Conservation (phyloP, 495 filamentous ascomycete species). For the Penicillium paradoxum region DNA sequence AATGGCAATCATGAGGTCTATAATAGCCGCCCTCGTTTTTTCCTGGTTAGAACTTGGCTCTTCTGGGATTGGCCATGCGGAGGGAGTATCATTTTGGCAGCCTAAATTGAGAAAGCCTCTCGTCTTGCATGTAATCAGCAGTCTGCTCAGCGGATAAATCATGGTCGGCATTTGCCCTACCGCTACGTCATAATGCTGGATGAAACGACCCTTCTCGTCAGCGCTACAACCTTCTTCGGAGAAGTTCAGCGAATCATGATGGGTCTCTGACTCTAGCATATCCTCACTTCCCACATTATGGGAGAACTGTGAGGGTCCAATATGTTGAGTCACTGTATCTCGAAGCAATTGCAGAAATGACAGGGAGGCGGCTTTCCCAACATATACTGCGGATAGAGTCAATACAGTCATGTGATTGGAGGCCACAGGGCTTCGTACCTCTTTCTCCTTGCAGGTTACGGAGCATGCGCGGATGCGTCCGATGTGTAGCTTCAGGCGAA, state of each 20-base stretch:
- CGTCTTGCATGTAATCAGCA: slow-evolving; percentile 17
- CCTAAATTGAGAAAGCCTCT: slow-evolving; percentile 31
- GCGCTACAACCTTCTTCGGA: slow-evolving; percentile 20
- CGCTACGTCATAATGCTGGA: slow-evolving; percentile 26
- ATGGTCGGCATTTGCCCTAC: slow-evolving; percentile 19
- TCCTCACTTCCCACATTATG: slow-evolving; percentile 37
- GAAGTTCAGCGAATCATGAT: slow-evolving; percentile 24
- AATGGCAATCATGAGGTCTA: slow-evolving; percentile 40
- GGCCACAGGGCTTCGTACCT: slow-evolving; percentile 16
- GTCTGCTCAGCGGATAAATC: background rate
- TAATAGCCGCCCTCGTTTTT: slow-evolving; percentile 25
- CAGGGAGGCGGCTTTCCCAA: slow-evolving; percentile 38
- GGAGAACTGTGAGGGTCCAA: slow-evolving; percentile 41
- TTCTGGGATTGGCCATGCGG: background rate
- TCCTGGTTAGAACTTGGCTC: slow-evolving; percentile 16
- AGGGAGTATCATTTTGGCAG: slow-evolving; percentile 7
- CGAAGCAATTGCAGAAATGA: slow-evolving; percentile 41
- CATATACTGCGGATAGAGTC: slow-evolving; percentile 25
- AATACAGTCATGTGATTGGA: background rate
- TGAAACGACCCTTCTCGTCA: slow-evolving; percentile 22
- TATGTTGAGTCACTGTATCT: slow-evolving; percentile 38
- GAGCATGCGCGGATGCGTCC: slow-evolving; percentile 36
- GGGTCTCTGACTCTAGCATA: slow-evolving; percentile 40
- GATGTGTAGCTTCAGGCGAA: slow-evolving; percentile 33
- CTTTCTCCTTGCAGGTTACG: slow-evolving; percentile 34